Conservation (phyloP, 2,329 filamentous ascomycete genomes). For the Sordariomycetes sp. region DNA sequence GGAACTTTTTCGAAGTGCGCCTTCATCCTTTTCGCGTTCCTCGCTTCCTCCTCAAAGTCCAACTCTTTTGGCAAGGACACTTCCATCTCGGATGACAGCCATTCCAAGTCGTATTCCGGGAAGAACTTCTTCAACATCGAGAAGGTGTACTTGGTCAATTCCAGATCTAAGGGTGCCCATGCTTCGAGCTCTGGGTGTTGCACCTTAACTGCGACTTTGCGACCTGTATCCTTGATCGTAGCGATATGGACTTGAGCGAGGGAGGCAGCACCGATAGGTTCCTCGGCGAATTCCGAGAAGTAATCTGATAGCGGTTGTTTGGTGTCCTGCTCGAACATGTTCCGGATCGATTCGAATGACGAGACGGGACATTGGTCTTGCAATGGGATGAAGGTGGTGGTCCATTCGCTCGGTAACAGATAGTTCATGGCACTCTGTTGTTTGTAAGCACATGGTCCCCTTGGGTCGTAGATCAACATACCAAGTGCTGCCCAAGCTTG, state of each 20-base stretch:
- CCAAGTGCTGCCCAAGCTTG: constrained; percentile 89
- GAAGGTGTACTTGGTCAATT: constrained; percentile 82
- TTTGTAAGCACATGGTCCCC: constrained; percentile 12
- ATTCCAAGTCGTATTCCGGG: constrained; percentile 94
- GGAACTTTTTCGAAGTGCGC: constrained; percentile 69
- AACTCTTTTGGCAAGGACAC: constrained; percentile 82
- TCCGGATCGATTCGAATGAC: constrained; percentile 74
- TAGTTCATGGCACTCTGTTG: constrained; percentile 84
- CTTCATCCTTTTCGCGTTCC: constrained; percentile 72
- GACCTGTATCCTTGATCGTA: constrained; percentile 69
- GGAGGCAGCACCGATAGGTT: constrained; percentile 85
- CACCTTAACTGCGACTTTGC: constrained; percentile 90
- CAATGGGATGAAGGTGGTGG: constrained; percentile 86
- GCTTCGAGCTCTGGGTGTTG: constrained; percentile 86
- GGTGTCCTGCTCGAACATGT: constrained; percentile 81
- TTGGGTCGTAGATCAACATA: constrained; percentile 20
- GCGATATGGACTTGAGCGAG: constrained; percentile 92
- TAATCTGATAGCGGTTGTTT: constrained; percentile 68
- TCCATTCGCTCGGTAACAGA: constrained; percentile 85
- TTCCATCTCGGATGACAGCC: constrained; percentile 92
- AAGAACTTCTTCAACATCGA: constrained; percentile 85
- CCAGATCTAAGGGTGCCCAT: constrained; percentile 83
- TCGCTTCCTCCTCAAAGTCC: constrained; percentile 77
- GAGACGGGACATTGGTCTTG: constrained; percentile 95
- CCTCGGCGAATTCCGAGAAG: constrained; percentile 74